These are phyloP conservation scores for Pleoardoris graminearum DNA, from an alignment of 2,329 filamentous ascomycete species.

Conservation along the genomic window DNA sequence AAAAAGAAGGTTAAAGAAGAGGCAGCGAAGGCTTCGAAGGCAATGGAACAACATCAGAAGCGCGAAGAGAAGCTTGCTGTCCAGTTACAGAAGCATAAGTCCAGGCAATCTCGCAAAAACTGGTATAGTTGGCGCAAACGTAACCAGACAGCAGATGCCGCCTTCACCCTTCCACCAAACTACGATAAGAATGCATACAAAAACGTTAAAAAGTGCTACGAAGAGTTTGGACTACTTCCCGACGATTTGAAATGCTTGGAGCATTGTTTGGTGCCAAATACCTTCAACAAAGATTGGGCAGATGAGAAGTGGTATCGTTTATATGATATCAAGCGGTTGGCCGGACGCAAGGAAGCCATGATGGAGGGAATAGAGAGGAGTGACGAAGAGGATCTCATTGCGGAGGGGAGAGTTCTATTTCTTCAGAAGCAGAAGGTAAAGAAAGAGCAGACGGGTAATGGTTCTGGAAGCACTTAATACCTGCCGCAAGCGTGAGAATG, in stretches of 20 bases:
- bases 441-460: background rate
- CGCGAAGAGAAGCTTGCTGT: background rate
- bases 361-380: background rate
- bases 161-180: background rate
- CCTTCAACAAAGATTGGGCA: background rate
- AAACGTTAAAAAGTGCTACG: background rate
- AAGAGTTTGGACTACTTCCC: background rate
- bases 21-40: background rate
- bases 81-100: background rate
- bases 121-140: slow-evolving; percentile 1
- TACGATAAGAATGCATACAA: background rate
- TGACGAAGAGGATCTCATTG: background rate
- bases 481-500: no score
- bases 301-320: background rate
- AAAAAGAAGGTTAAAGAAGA: background rate
- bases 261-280: slow-evolving; percentile 4
- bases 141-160: background rate
- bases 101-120: background rate
- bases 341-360: slow-evolving; percentile 4
- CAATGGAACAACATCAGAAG: background rate
- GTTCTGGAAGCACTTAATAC: background rate
- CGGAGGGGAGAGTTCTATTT: background rate
- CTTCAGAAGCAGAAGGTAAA: background rate
- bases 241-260: background rate
- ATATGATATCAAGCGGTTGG: background rate